Percentiles rank a stretch among this genome's conserved stretches.
These are phyloP conservation scores for Penicillium sp. DNA, from an alignment of 2,329 filamentous ascomycete species.

Conservation along the genomic window DNA sequence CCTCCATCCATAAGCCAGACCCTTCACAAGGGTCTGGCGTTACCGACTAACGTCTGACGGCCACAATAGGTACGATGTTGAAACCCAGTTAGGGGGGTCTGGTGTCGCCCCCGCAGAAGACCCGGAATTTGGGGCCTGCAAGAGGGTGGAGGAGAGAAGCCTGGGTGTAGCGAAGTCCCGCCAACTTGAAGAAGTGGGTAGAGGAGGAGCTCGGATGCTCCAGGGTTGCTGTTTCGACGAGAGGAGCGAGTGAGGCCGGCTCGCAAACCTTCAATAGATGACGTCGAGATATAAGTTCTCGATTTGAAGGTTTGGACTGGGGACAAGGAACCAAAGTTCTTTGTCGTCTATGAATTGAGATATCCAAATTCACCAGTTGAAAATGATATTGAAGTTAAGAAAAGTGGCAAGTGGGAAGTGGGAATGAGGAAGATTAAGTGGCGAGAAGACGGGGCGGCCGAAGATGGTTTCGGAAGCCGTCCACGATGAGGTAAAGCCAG, in stretches of 20 bases:
- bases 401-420: neutral
- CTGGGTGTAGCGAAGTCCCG: conserved; percentile 69
- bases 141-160: conserved; percentile 80
- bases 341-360: neutral
- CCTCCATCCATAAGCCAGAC: conserved; percentile 43
- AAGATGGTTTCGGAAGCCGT: conserved; percentile 3
- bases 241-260: conserved; percentile 12
- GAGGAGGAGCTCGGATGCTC: conserved; percentile 40
- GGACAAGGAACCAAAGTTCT: neutral
- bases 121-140: conserved; percentile 87
- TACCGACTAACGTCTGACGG: conserved; percentile 35
- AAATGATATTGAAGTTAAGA: too few species aligned
- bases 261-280: conserved; percentile 17
- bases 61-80: conserved; percentile 32
- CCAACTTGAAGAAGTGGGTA: conserved; percentile 77
- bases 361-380: neutral
- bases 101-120: conserved; percentile 94
- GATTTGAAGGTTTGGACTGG: neutral
- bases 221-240: conserved; percentile 33
- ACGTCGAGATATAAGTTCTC: conserved; percentile 1
- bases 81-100: conserved; percentile 88
- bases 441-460: conserved; percentile 1
- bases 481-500: neutral
- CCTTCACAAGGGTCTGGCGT: conserved; percentile 43
- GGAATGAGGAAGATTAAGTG: conserved; percentile 1